Percentiles rank a stretch among this genome's conserved stretches.
Evolutionary conservation across 2,329 filamentous ascomycete species (phyloP).

Genomic region (Trichoderma sp.): DNA sequence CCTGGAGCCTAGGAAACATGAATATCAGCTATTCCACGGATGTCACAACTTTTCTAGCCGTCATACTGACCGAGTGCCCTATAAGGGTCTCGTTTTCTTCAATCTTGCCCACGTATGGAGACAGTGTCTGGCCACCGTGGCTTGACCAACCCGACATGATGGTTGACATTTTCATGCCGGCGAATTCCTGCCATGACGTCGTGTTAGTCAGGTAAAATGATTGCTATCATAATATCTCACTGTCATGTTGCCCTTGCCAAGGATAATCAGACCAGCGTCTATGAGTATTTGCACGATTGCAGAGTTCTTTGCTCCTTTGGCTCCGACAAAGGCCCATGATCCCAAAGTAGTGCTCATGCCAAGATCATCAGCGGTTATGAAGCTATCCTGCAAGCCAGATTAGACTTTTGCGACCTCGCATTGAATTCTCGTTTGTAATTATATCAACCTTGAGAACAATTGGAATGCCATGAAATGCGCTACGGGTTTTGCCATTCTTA

Average conservation of each 20-base stretch:
- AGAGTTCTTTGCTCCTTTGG: slow-evolving; percentile 28
- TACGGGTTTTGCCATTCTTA: slow-evolving; percentile 29
- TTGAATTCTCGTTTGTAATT: no score
- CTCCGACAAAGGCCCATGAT: slow-evolving; percentile 29
- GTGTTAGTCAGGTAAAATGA: background rate
- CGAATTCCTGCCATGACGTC: slow-evolving; percentile 27
- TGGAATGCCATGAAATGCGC: slow-evolving; percentile 35
- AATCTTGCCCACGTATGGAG: slow-evolving; percentile 34
- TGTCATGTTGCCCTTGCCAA: slow-evolving; percentile 34
- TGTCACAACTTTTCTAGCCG: no score
- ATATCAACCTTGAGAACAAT: slow-evolving; percentile 34
- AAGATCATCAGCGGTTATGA: slow-evolving; percentile 29
- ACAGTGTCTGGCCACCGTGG: slow-evolving; percentile 37
- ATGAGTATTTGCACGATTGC: slow-evolving; percentile 28
- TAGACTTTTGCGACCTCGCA: background rate
- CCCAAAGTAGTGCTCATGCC: slow-evolving; percentile 34
- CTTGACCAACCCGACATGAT: slow-evolving; percentile 28
- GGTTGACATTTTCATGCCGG: slow-evolving; percentile 33
- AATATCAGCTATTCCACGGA: background rate
- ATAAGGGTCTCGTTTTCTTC: slow-evolving; percentile 29
- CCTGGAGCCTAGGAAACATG: slow-evolving; percentile 35
- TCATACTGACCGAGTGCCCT: slow-evolving; percentile 31
- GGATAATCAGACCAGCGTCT: slow-evolving; percentile 33
- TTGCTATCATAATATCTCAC: background rate
- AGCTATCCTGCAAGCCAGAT: slow-evolving; percentile 28